Conservation (phyloP, 192 early-diverging fungal species). For the Entomortierella chlamydospora region DNA sequence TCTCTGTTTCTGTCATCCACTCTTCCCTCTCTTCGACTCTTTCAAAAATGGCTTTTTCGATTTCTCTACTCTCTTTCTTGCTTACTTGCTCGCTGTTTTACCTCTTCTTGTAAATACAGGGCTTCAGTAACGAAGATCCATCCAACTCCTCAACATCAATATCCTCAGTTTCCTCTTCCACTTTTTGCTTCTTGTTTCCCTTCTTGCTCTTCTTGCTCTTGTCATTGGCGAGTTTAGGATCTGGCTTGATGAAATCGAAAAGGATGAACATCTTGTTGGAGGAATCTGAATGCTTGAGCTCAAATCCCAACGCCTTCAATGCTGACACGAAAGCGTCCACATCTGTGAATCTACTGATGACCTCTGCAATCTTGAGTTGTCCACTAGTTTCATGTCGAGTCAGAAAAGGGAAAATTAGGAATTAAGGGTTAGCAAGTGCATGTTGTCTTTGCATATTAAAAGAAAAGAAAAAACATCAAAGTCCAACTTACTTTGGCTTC, state of each 20-base stretch:
- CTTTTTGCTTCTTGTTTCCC: constrained; percentile 59
- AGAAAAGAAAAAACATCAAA: neutral
- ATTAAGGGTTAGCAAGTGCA: neutral
- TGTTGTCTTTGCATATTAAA: too few species aligned
- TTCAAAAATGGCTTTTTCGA: too few species aligned
- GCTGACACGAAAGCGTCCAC: constrained; percentile 80
- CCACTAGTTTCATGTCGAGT: constrained; percentile 63
- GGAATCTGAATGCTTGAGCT: constrained; percentile 72
- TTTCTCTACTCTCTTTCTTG: too few species aligned
- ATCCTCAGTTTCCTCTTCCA: constrained; percentile 43
- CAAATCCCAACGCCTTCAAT: constrained; percentile 83
- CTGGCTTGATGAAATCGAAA: constrained; percentile 81
- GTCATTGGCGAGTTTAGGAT: constrained; percentile 3
- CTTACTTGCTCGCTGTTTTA: too few species aligned
- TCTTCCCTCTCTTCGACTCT: too few species aligned
- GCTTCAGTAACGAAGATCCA: constrained; percentile 64
- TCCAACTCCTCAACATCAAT: constrained; percentile 44
- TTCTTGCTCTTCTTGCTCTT: constrained; percentile 53
- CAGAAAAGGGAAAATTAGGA: neutral
- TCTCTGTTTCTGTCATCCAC: too few species aligned
- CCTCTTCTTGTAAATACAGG: constrained; percentile 71
- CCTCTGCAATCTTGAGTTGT: constrained; percentile 94
- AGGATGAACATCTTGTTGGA: constrained; percentile 97
- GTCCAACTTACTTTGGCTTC: constrained; percentile 69
- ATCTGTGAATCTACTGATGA: constrained; percentile 88